Conservation (phyloP, 306 rosid species). For the Psophocarpus tetragonolobus region DNA sequence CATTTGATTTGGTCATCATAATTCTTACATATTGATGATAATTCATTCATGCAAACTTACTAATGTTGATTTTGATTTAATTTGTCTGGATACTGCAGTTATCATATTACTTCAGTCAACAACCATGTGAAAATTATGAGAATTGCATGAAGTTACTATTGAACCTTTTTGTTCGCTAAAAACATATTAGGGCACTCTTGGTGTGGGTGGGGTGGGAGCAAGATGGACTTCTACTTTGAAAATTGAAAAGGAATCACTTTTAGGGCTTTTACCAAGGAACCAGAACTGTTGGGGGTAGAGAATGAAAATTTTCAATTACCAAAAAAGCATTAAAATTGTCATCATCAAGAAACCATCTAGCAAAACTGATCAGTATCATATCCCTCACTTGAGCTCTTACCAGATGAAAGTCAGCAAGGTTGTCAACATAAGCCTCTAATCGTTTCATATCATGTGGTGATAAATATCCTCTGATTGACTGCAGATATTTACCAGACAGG, state of each 20-base stretch:
- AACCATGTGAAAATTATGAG: not conserved
- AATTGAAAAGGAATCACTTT: not conserved
- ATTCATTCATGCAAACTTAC: conserved; percentile 19
- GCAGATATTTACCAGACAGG: conserved; percentile 47
- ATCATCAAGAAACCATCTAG: conserved; percentile 3
- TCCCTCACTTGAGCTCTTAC: conserved; percentile 54
- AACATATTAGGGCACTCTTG: not conserved
- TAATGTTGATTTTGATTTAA: not conserved
- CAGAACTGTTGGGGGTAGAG: not conserved
- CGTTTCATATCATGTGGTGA: conserved; percentile 93
- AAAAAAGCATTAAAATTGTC: not conserved
- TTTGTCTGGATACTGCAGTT: conserved; percentile 12
- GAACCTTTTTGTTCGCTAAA: not conserved
- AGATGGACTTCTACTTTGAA: not conserved
- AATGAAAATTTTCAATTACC: conserved; percentile 11
- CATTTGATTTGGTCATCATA: not conserved
- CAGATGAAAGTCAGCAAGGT: conserved; percentile 80
- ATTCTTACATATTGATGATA: not conserved
- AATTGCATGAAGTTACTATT: no score
- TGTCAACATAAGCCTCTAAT: conserved; percentile 81
- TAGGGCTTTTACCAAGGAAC: not conserved
- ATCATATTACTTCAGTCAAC: conserved; percentile 10
- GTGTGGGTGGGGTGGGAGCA: not conserved
- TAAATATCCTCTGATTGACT: conserved; percentile 56
- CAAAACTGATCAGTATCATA: not conserved